Conservation (phyloP, 306 rosid genomes). For the Malus sieversii region DNA sequence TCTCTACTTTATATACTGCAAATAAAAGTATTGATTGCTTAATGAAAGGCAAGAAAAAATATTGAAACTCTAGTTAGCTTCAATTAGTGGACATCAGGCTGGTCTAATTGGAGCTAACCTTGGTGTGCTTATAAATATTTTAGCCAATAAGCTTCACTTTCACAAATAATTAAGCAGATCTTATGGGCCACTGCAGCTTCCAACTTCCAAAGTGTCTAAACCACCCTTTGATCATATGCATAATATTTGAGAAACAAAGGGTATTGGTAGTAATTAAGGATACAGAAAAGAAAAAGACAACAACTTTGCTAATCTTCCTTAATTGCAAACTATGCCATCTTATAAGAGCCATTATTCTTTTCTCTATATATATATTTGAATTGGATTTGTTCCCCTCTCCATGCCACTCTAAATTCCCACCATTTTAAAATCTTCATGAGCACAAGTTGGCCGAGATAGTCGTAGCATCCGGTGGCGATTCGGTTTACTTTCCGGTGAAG, state of each 20-base stretch:
- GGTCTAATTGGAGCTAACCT: constrained; percentile 60
- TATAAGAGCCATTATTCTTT: constrained; percentile 3
- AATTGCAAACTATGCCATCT: constrained; percentile 25
- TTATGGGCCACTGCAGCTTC: constrained; percentile 18
- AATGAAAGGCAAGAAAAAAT: constrained; percentile 34
- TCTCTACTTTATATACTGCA: constrained; percentile 18
- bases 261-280: constrained; percentile 18
- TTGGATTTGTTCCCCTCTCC: constrained; percentile 21
- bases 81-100: constrained; percentile 65
- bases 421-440: constrained; percentile 49
- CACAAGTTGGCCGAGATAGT: constrained; percentile 41
- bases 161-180: constrained; percentile 16
- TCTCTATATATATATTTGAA: constrained; percentile 2
- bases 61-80: constrained; percentile 40
- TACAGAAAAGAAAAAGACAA: not conserved
- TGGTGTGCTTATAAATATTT: constrained; percentile 44
- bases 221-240: constrained; percentile 17
- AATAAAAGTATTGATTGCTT: constrained; percentile 13
- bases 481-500: constrained; percentile 43
- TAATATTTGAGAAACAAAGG: constrained; percentile 10
- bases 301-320: not conserved
- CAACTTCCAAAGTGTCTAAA: constrained; percentile 1
- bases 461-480: constrained; percentile 38
- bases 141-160: constrained; percentile 47
- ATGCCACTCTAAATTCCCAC: constrained; percentile 44